These are phyloP conservation scores for Xylariaceae sp. DNA, from an alignment of 2,329 filamentous ascomycete genomes.

Conservation along the genomic window DNA sequence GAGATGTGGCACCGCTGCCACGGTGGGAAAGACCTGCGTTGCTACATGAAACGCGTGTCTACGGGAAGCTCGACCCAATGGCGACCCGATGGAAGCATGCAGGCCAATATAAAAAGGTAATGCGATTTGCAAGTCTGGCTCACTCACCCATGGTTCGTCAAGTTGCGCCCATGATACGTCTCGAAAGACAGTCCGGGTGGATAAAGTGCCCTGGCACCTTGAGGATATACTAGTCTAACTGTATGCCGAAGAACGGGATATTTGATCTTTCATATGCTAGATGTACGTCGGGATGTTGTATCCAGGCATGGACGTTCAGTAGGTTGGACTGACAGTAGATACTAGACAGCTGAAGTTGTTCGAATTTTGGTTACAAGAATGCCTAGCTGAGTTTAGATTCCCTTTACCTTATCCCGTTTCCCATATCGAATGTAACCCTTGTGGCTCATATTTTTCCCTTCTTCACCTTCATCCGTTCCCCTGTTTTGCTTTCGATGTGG, in stretches of 20 bases:
- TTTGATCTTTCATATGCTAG: neutral
- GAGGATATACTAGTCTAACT: neutral
- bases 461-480: neutral
- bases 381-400: neutral
- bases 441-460: no score
- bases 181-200: neutral
- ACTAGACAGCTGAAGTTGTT: no score
- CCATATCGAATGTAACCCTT: no score
- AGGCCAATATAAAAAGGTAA: no score
- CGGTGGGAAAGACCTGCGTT: neutral
- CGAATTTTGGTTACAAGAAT: neutral
- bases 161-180: conserved; percentile 26
- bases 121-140: conserved; percentile 17
- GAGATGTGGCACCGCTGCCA: neutral
- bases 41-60: conserved; percentile 1
- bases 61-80: conserved; percentile 2
- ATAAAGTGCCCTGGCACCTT: neutral
- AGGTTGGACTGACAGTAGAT: no score
- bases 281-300: neutral
- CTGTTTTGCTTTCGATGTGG: neutral
- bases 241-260: neutral
- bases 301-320: no score
- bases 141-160: conserved; percentile 30
- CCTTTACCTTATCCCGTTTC: neutral
- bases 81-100: neutral